Base-by-base conservation (phyloP, 306 rosid species). In the Cyamopsis tetragonoloba region DNA sequence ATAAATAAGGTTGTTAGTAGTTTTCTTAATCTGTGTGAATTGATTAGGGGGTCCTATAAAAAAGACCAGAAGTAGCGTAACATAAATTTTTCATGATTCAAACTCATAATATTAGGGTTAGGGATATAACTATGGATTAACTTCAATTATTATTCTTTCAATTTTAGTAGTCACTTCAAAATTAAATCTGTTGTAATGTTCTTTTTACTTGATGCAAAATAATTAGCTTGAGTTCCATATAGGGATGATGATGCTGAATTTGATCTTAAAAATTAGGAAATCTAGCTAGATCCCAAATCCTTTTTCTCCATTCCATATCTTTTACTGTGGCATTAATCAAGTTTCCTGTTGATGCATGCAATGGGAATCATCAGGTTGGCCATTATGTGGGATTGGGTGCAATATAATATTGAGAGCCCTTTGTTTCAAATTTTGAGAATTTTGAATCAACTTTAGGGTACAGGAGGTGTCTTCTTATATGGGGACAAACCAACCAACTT, bases 371-470 rank as follows among this genome's bases (percentile, higher is more conserved):
- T 81, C 63, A 50, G 85, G 91, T 83, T 83, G 78, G 88, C 91
- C 88, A 86, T 80, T 78, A 68, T 15, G 68, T 53, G 73, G 46
- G 60, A 72, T 27, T 23, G 71, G 62, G 42, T 48, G 53, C 3
- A 48, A 34, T 67, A 70, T 27, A 53, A 61, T 17, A 50, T 74
- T 62, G 13, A 3, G 47, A n/a, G 59, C 28, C 39, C n/a, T n/a
- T 26, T 41, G 53, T 77, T 66, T 59, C 19, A 37, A 54, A 64
- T 60, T 55, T n/a, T 70, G 54, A 60, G 56, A 42, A 53, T 61
- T 9, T 61, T 84, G 86, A 82, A 62, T 62, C 63, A 62, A 56
- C 93, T 84, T 87, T 80, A 69, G 84, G 89, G 81, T 63, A 82
- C 88, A 80, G 3, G 62, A 43, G 46, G 76, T 84, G 84, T 62